Base-by-base conservation (phyloP, 106 monocot genomes). In the Ottelia alismoides region DNA sequence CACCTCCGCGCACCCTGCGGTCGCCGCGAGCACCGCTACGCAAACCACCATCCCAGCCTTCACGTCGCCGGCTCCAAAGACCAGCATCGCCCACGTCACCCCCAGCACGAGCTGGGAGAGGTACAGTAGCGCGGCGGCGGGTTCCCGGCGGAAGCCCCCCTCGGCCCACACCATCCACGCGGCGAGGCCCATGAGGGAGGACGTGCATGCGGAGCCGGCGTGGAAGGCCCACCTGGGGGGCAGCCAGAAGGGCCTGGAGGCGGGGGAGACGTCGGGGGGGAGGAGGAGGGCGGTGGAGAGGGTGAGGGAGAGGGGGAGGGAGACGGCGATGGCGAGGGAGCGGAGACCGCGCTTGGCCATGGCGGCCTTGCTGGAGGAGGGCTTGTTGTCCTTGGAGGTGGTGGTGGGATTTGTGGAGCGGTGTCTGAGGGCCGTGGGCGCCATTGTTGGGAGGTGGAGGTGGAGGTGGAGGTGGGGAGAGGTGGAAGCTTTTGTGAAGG, bases 391-490 rank as follows among this genome's bases (percentile, higher is more conserved):
- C 2, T 11, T 2, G 46, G 2, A 11, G 7, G 2, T 11, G 52
- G 9, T 20, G 31, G 45, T 1, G 30, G 63, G 0, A 24, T 53
- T 56, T 24, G 26, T 49, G 24, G 61, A 26, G 16, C 67, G 49
- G 7, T 51, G 62, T 17, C 19, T 49, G 21, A 62, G 51, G 2
- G 25, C 30, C 31, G 35, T 48, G 24, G 66, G 47, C 7, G 66
- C 73, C 73, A 73, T 73, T 11, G n/a, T 19, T 22, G 54, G 29
- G 44, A 20, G 31, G 2, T 19, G n/a, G n/a, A n/a, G n/a, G n/a
- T n/a, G n/a, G n/a, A n/a, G n/a, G n/a, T n/a, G n/a, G n/a, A n/a
- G n/a, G n/a, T 16, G 2, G 28, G 32, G 29, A 11, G 20, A 24
- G 11, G n/a, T 12, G 2, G 25, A 48, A 1, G 26, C 45, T 2